Evolutionary conservation across 805 yeast species (phyloP), one percentile per base, ranked within the genome.

Genomic region (Ogataea pini): DNA sequence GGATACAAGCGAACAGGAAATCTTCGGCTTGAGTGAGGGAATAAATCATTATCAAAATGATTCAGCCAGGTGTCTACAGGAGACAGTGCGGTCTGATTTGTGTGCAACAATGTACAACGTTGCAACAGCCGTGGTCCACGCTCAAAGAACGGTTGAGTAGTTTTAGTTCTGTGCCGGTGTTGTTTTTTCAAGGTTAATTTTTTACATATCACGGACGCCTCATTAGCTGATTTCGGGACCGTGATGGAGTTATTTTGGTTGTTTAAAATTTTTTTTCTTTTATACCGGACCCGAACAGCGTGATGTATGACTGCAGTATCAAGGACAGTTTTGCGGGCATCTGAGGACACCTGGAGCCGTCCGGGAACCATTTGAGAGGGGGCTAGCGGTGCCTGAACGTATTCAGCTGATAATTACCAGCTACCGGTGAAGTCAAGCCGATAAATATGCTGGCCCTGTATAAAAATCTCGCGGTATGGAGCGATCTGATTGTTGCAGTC

Each of bases 171-270:
- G 34, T 31, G 37, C 37, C 37, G 37, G 24, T 34, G 18, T 17
- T 32, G 41, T 9, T 24, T 24, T 7, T 9, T 24, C 9, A 12
- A 22, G 25, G 31, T 12, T 28, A 13, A 12, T 28, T 8, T 28
- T n/a, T 39, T 25, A 39, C 42, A 28, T 39, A 39, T 28, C 18
- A 32, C 17, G 17, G 42, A 19, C 24, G 34, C 33, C 42, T 27
- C 33, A 39, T 39, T 39, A 39, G 42, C 28, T 27, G 42, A 25
- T 36, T 28, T 36, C 40, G 40, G 40, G 12, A 20, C 40, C 25
- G 29, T 36, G n/a, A 17, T 17, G 22, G 24, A 34, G 37, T 13
- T 8, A 22, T 6, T 6, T 6, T 22, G 19, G 37, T 20, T 8
- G 37, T 7, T 8, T 19, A 34, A 18, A 18, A 36, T 20, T 36